These are phyloP conservation scores for Coniella vitis DNA, from an alignment of 2,329 filamentous ascomycete species.

Conservation along the genomic window DNA sequence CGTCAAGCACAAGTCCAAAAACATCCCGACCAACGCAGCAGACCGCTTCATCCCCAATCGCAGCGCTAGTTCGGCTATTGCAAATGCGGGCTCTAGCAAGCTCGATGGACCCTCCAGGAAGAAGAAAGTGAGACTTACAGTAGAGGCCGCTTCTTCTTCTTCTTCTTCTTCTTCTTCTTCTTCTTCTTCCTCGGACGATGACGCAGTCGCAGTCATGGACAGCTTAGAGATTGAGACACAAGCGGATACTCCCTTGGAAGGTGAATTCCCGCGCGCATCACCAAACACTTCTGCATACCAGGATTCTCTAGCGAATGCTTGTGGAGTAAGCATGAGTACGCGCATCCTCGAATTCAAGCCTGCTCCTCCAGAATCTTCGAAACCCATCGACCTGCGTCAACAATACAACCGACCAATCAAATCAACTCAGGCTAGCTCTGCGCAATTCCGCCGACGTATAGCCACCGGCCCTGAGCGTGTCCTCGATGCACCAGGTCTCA, in stretches of 20 bases:
- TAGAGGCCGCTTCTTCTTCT: conserved; percentile 69
- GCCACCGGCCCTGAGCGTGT: conserved; percentile 94
- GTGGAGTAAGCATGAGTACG: conserved; percentile 87
- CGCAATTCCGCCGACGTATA: conserved; percentile 85
- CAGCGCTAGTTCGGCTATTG: conserved; percentile 78
- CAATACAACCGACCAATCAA: conserved; percentile 98
- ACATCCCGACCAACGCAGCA: conserved; percentile 69
- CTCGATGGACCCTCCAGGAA: conserved; percentile 64
- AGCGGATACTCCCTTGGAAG: conserved; percentile 45
- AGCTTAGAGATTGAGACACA: conserved; percentile 70
- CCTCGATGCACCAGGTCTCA: conserved; percentile 87
- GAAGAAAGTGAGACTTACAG: conserved; percentile 62
- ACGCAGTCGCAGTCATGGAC: conserved; percentile 73
- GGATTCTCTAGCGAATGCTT: conserved; percentile 82
- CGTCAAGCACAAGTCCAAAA: conserved; percentile 59
- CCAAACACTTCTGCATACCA: conserved; percentile 88
- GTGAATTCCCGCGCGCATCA: conserved; percentile 63
- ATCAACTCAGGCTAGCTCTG: conserved; percentile 62
- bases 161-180: conserved; percentile 68
- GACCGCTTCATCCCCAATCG: conserved; percentile 98
- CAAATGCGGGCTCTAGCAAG: conserved; percentile 76
- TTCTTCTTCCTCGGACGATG: conserved; percentile 72
- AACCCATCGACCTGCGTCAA: conserved; percentile 92
- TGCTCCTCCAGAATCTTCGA: conserved; percentile 93
- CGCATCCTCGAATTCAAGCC: conserved; percentile 98